These are phyloP conservation scores for Fusarium sp. DNA, from an alignment of 2,329 filamentous ascomycete species.

Conservation along the genomic window DNA sequence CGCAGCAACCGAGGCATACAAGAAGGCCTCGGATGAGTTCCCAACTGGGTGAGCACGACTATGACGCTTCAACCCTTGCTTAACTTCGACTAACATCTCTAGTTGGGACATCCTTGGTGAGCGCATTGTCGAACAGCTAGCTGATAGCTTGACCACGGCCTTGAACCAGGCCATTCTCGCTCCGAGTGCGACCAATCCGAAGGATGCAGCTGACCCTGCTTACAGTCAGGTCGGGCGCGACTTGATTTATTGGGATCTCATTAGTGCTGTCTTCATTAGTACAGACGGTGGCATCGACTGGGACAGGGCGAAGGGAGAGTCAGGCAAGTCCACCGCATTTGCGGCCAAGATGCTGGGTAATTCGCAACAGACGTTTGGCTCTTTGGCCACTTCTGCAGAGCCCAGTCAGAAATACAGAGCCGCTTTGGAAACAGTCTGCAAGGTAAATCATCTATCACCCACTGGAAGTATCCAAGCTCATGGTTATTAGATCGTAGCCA, in stretches of 20 bases:
- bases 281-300: not conserved
- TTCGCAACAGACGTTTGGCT: not conserved
- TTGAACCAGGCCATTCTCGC: not conserved
- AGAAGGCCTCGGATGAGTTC: not conserved
- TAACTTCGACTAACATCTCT: accelerated
- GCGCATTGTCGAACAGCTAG: not conserved
- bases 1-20: not conserved
- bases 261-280: not conserved
- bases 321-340: not conserved
- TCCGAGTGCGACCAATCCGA: not conserved
- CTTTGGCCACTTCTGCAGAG: not conserved
- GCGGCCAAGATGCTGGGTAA: not conserved
- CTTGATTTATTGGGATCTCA: not conserved
- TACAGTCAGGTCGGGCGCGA: not conserved
- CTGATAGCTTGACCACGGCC: not conserved
- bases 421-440: not conserved
- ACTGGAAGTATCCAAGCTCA: not conserved
- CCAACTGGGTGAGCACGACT: not conserved
- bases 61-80: not conserved
- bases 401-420: not conserved
- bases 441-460: not conserved
- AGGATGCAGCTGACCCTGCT: not conserved
- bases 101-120: not conserved
- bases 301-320: not conserved
- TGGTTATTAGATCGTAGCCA: not conserved